A percentile compares a stretch with the other conserved stretches of the same genome.
These are phyloP conservation scores for Mortierella sp. DNA, from an alignment of 371 early-diverging fungal genomes.

Conservation along the genomic window DNA sequence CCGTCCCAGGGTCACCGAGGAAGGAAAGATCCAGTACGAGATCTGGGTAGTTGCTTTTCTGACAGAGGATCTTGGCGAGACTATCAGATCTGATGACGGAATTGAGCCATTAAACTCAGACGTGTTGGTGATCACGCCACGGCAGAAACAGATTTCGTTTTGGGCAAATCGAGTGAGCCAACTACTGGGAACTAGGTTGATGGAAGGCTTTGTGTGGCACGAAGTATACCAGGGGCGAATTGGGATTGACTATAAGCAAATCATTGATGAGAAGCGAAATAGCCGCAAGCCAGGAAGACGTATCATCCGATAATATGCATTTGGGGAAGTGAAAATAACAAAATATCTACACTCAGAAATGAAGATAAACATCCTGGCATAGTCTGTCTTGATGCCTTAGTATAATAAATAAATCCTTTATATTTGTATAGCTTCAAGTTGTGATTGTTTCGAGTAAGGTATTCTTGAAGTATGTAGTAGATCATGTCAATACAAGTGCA, in stretches of 20 bases:
- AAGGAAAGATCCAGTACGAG: constrained; percentile 27
- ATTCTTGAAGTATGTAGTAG: too few relatives aligned
- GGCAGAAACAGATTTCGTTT: not conserved
- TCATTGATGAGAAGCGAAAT: constrained; percentile 19
- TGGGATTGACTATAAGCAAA: constrained; percentile 23
- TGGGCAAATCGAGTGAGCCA: constrained; percentile 11
- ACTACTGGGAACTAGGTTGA: not conserved
- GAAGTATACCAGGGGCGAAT: constrained; percentile 17
- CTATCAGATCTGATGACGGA: not conserved
- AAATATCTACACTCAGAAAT: too few relatives aligned
- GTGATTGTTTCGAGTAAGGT: too few relatives aligned
- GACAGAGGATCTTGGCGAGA: not conserved
- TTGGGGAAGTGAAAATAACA: not conserved
- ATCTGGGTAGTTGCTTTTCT: constrained; percentile 34
- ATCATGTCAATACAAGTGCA: too few relatives aligned
- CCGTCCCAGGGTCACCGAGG: constrained; percentile 7
- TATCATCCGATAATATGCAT: constrained; percentile 7
- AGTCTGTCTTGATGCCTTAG: too few relatives aligned
- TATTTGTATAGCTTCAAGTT: too few relatives aligned
- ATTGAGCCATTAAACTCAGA: not conserved
- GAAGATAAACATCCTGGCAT: too few relatives aligned
- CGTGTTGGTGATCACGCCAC: not conserved
- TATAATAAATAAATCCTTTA: too few relatives aligned
- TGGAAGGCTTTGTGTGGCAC: constrained; percentile 13
- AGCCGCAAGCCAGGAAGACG: constrained; percentile 8